phyloP scores from a whole-genome alignment of 2,329 filamentous ascomycete genomes.

The Sclerotinia borealis region DNA sequence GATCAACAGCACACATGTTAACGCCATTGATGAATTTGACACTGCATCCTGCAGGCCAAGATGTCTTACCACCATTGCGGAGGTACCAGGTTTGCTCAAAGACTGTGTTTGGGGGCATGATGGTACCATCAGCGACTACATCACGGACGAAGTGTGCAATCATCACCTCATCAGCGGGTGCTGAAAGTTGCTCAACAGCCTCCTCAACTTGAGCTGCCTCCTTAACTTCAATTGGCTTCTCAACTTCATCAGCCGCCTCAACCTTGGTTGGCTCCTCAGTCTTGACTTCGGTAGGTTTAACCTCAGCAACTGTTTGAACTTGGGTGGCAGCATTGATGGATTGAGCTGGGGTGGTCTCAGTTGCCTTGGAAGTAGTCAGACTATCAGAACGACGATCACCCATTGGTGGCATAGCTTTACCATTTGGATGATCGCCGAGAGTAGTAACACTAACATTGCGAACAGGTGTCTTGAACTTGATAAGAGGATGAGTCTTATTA shows the following conservation, averaged over 20 bases:
- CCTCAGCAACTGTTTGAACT: conserved; percentile 68
- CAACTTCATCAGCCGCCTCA: conserved; percentile 24
- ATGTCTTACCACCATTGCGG: conserved; percentile 69
- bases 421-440: conserved; percentile 66
- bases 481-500: conserved; percentile 92
- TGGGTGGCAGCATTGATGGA: conserved; percentile 49
- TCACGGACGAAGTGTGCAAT: conserved; percentile 72
- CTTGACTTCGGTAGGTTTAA: conserved; percentile 55
- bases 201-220: conserved; percentile 20
- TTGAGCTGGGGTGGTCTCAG: conserved; percentile 42
- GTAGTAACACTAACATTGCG: conserved; percentile 84
- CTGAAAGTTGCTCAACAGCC: conserved; percentile 30
- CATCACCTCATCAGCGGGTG: conserved; percentile 35
- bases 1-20: conserved; percentile 90
- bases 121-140: conserved; percentile 70
- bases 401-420: conserved; percentile 59
- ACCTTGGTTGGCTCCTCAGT: conserved; percentile 20
- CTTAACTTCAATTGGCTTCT: conserved; percentile 13
- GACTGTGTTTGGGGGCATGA: conserved; percentile 60
- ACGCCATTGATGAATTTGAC: conserved; percentile 91
- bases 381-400: conserved; percentile 52
- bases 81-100: conserved; percentile 93
- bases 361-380: conserved; percentile 42
- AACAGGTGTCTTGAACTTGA: conserved; percentile 94
- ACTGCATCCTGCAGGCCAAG: conserved; percentile 85